Conservation (phyloP, 305 asterid genomes). For the Striga hermonthica region DNA sequence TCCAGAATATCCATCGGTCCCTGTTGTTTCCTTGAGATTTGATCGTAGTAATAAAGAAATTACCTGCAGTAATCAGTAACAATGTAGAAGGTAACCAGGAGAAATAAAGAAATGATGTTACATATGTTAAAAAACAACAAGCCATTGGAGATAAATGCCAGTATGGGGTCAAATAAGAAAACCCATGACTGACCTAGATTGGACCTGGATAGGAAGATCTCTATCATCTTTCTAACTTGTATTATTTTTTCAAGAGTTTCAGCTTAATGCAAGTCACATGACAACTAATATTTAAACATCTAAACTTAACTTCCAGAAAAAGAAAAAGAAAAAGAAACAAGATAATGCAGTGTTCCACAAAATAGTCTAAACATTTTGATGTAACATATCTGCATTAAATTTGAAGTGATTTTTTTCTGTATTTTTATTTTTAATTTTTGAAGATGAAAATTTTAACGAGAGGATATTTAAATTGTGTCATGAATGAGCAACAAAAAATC, state of each 20-base stretch:
- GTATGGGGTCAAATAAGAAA: constrained; percentile 16
- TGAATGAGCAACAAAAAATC: not conserved
- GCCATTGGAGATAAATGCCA: constrained; percentile 6
- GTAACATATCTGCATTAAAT: too few species aligned
- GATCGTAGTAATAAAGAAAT: constrained; percentile 76
- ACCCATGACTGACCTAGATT: constrained; percentile 17
- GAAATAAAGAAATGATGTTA: constrained; percentile 10
- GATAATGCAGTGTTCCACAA: not conserved
- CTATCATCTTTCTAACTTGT: constrained; percentile 11
- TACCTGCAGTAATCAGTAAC: constrained; percentile 56
- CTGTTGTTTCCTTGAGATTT: constrained; percentile 43
- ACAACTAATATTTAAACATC: constrained; percentile 9
- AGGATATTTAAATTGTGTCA: too few species aligned
- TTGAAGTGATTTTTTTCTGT: too few species aligned
- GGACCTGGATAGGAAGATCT: constrained; percentile 13
- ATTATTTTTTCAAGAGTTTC: constrained; percentile 13
- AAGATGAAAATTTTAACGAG: too few species aligned
- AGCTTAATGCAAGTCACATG: constrained; percentile 16
- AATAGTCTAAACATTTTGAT: too few species aligned
- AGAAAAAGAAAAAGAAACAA: not conserved
- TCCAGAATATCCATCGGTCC: constrained; percentile 41
- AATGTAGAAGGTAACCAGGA: constrained; percentile 27
- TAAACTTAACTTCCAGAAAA: not conserved
- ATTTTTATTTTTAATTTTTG: too few species aligned
- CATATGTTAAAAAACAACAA: constrained; percentile 3